Evolutionary conservation across 2,329 filamentous ascomycete genomes (phyloP).

Genomic region (Aspergillus melleus): DNA sequence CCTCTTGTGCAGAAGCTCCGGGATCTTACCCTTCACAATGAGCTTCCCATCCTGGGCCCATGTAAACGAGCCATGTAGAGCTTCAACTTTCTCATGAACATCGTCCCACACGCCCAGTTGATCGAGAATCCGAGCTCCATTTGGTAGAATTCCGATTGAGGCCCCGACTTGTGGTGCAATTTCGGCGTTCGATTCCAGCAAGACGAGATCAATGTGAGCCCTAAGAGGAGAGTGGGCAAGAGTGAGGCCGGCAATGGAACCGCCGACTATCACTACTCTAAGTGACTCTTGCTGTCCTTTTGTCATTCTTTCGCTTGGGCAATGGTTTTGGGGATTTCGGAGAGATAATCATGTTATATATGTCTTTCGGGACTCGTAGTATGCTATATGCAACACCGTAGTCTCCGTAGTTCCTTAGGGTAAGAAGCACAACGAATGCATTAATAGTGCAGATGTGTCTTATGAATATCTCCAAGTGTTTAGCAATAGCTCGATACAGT

Average conservation of each 20-base stretch:
- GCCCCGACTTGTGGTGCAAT: constrained; percentile 47
- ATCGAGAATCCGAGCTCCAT: constrained; percentile 50
- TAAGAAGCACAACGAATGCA: no score
- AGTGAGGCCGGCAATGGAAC: constrained; percentile 50
- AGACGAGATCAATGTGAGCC: constrained; percentile 48
- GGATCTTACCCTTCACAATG: neutral
- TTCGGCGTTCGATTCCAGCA: constrained; percentile 47
- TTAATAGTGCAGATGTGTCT: no score
- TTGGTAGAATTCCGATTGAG: constrained; percentile 49
- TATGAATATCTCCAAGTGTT: no score
- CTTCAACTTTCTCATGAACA: constrained; percentile 25
- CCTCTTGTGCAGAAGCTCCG: neutral
- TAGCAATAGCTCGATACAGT: no score
- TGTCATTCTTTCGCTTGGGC: no score
- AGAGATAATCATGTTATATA: no score
- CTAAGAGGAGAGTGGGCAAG: constrained; percentile 49
- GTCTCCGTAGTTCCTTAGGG: no score
- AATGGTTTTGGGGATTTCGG: no score
- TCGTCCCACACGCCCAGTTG: constrained; percentile 48
- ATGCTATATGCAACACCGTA: no score
- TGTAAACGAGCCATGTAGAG: constrained; percentile 3
- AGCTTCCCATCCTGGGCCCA: neutral
- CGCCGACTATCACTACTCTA: constrained; percentile 47
- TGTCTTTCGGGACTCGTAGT: no score
- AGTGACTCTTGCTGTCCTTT: no score